Percentiles rank a stretch among this genome's conserved stretches.
Evolutionary conservation across 2,329 filamentous ascomycete species (phyloP).

Genomic region (Gnomoniopsis smithogilvyi): DNA sequence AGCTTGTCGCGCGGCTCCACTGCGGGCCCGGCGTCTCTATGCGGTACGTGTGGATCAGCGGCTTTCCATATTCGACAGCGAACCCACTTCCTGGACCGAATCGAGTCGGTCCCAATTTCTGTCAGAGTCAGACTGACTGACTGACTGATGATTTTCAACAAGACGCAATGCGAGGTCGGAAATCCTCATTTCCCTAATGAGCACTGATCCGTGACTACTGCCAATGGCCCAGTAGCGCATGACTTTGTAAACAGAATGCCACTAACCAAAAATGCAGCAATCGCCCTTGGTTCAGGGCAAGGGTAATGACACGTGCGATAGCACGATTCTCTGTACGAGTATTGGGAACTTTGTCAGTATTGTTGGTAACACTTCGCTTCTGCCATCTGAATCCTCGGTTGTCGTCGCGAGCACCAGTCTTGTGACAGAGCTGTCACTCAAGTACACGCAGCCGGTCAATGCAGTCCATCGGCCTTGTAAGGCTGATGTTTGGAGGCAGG

Average conservation of each 20-base stretch:
- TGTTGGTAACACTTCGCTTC: neutral
- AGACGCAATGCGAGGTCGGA: no score
- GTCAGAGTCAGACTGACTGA: neutral
- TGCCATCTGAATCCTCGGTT: neutral
- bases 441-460: neutral
- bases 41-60: neutral
- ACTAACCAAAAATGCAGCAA: no score
- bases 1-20: constrained; percentile 15
- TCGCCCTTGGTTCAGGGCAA: no score
- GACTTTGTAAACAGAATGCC: no score
- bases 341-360: neutral
- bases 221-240: no score
- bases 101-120: neutral
- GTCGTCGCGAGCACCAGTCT: neutral
- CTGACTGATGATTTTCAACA: no score
- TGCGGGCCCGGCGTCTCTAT: constrained; percentile 6
- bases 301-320: neutral
- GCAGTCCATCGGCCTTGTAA: neutral
- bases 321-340: neutral
- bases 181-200: no score
- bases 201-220: no score
- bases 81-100: neutral
- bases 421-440: neutral
- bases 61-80: neutral
- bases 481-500: neutral